Evolutionary conservation across 1,139 yeast genomes (phyloP).

Genomic region (Candida sojae): DNA sequence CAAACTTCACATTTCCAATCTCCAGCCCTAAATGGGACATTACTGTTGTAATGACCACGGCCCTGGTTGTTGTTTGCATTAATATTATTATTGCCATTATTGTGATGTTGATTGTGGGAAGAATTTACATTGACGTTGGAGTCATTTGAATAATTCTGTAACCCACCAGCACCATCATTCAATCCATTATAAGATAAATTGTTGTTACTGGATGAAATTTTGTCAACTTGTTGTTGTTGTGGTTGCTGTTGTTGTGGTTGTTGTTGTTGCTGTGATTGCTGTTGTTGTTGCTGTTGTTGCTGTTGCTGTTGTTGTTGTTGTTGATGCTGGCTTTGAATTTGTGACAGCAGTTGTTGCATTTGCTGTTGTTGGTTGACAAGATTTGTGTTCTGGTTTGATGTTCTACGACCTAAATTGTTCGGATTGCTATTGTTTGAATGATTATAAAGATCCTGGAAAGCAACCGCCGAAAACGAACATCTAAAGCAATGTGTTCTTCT

Average conservation of each 20-base stretch:
- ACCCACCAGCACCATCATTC: neutral
- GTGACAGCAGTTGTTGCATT: neutral
- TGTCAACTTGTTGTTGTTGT: neutral
- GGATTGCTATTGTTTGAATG: slow-evolving; percentile 9
- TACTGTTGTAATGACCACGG: slow-evolving; percentile 17
- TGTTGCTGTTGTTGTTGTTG: slow-evolving; percentile 8
- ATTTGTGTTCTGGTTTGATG: neutral
- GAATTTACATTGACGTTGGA: neutral
- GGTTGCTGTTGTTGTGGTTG: slow-evolving; percentile 9
- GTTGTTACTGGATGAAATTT: neutral
- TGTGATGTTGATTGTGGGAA: slow-evolving; percentile 1
- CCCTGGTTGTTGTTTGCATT: slow-evolving; percentile 12
- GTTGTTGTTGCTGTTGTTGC: slow-evolving; percentile 4
- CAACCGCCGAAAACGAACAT: slow-evolving; percentile 76
- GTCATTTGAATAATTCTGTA: neutral
- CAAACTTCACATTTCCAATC: slow-evolving; percentile 96
- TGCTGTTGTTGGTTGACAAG: neutral
- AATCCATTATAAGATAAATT: neutral
- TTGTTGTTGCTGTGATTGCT: slow-evolving; percentile 7
- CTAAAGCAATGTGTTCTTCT: slow-evolving; percentile 93
- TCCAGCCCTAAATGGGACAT: slow-evolving; percentile 92
- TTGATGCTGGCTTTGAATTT: neutral
- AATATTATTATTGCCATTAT: slow-evolving; percentile 8
- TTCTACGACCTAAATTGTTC: neutral
- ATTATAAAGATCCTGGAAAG: slow-evolving; percentile 51